Base-by-base conservation (phyloP, 2,329 filamentous ascomycete species). In the Cladophialophora psammophila region DNA sequence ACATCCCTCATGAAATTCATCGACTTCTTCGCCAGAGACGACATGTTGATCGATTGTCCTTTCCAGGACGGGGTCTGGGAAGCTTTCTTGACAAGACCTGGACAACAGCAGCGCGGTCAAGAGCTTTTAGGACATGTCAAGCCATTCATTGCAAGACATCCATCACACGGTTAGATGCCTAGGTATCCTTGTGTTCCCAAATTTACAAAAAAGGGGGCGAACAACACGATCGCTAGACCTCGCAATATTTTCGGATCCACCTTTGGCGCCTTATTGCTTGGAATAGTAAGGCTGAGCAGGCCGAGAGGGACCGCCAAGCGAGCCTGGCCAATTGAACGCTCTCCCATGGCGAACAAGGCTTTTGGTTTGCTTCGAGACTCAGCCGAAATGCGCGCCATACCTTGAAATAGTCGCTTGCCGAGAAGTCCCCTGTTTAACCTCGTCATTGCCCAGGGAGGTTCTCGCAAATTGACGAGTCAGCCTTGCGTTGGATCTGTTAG, bases 1-100 rank as follows among this genome's bases (percentile, higher is more conserved):
- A 68, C 66, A 35, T 70, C 68, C 35, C 66, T 52, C 55, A 70
- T 62, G 59, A 70, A 70, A 13, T 58, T 68, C 66, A 70, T 68
- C 36, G 68, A 68, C 54, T 70, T 70, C 54, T 62, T 68, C 4
- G 66, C 65, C 7, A 70, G 52, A 26, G 68, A 66, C 31, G 68
- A 62, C 67, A 69, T 69, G 32, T 53, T 56, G 60, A 18, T 13
- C 9, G 20, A 45, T 42, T 7, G 26, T 53, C 18, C 9, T n/a
- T 5, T 40, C 53, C 32, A 1, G 15, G 38, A 40, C 38, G 38
- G 13, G 4, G 7, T 40, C 10, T 5, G 10, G 10, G 38, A 13
- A 13, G 9, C 8, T 3, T 40, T 15, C 38, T 10, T 13, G 38
- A 40, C 38, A 40, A 40, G 38, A 15, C 13, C 38, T 40, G 38